Base-by-base conservation (phyloP, 2,329 filamentous ascomycete species). In the Colletotrichum sidae region DNA sequence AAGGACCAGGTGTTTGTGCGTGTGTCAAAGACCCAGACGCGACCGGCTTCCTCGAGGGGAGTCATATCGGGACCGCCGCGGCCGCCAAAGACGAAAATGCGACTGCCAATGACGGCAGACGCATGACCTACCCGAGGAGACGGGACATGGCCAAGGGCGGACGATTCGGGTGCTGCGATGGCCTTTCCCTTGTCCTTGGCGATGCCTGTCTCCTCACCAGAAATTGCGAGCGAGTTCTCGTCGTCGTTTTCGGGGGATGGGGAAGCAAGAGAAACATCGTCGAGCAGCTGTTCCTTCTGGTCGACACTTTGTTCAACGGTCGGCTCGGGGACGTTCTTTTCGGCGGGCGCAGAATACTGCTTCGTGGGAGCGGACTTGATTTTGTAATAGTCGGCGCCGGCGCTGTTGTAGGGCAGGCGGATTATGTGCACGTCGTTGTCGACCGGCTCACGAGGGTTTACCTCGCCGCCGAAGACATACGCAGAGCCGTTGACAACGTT, bases 41-140 rank as follows among this genome's bases (percentile, higher is more conserved):
- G 83, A 13, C 93, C 93, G 10, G 81, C 76, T 72, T 97, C 93
- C 56, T 94, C 87, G 10, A 97, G 81, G 1, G 92, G 88, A 2
- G 85, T 80, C 86, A 92, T 90, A 35, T 87, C 88, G 3, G 83
- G 78, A 0, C 91, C 91, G 39, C 90, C 90, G 49, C 92, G 88
- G 9, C 94, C 93, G 52, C 92, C 93, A 76, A 94, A 97, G 46
- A 96, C 69, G 77, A 95, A 95, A 71, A 96, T 88, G 25, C 88
- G 88, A 49, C 85, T 84, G 63, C 89, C 84, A 63, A 96, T 86
- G 1, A 88, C 84, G 11, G 90, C 86, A 0, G 90, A 87, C 39
- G 92, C 90, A 69, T 93, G 87, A 17, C 93, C 93, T 2, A 94
- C 87, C 17, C 93, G 87, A 2, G 92, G 84, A 2, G 82, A 77